Base-by-base conservation (phyloP, 2,329 filamentous ascomycete genomes). In the Scleromitrula shiraiana region DNA sequence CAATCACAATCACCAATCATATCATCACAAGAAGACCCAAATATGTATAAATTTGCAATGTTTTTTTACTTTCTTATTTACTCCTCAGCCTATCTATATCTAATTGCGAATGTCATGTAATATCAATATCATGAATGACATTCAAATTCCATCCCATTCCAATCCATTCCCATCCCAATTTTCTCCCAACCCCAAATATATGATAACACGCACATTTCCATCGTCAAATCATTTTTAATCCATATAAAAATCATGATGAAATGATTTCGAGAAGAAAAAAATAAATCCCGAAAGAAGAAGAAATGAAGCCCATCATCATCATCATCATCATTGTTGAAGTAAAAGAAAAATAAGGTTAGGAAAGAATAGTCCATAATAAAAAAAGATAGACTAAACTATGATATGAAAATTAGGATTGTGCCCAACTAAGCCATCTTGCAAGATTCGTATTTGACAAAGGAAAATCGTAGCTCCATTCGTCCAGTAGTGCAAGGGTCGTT, bases 11-110 rank as follows among this genome's bases (percentile, higher is more conserved):
- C 4, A 12, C 7, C 12, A 14, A 37, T n/a, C n/a, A n/a, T n/a
- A n/a, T n/a, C n/a, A n/a, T n/a, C n/a, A n/a, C n/a, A n/a, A n/a
- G n/a, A n/a, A n/a, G n/a, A n/a, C n/a, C n/a, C n/a, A n/a, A n/a
- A n/a, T n/a, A n/a, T n/a, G n/a, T n/a, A n/a, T n/a, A n/a, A 41
- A 41, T 47, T 47, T 47, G 44, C 35, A 47, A 47, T 47, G 44
- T 32, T 47, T 47, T 27, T 46, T 47, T 46, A 41, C 24, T 45
- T 45, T 45, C 44, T 47, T 47, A 33, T 47, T 41, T 47, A 33
- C 37, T 33, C 29, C 15, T 32, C 37, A 15, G 30, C 29, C 29
- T 41, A 41, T 46, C 44, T 46, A 41, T 47, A 41, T 47, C 44
- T 47, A 41, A 35, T 41, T 40, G 36, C 41, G 44, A 33, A 37